Evolutionary conservation across 2,329 filamentous ascomycete species (phyloP).

Genomic region (Aureobasidium leucospermi): DNA sequence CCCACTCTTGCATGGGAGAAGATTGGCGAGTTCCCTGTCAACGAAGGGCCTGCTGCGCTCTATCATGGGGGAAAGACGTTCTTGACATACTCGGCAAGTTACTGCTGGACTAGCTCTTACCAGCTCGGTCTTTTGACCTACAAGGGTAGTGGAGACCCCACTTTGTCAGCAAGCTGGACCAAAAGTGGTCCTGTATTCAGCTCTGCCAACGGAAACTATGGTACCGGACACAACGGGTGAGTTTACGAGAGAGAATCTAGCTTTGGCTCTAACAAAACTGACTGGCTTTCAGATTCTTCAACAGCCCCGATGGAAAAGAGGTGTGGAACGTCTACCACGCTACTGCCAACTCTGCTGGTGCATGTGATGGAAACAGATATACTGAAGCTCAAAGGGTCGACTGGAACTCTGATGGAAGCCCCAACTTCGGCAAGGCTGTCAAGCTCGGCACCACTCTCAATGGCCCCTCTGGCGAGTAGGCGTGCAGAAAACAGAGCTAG

Average conservation of each 20-base stretch:
- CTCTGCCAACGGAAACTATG: slow-evolving; percentile 50
- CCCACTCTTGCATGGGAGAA: slow-evolving; percentile 47
- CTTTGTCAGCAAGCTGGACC: slow-evolving; percentile 39
- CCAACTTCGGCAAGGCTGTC: slow-evolving; percentile 41
- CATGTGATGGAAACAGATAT: slow-evolving; percentile 48
- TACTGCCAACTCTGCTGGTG: slow-evolving; percentile 41
- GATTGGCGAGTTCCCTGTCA: slow-evolving; percentile 39
- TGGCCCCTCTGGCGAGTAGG: slow-evolving; percentile 31
- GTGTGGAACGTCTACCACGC: slow-evolving; percentile 53
- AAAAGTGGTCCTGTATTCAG: slow-evolving; percentile 48
- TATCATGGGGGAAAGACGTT: slow-evolving; percentile 49
- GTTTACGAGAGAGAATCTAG: background rate
- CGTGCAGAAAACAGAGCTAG: background rate
- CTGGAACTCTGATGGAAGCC: slow-evolving; percentile 44
- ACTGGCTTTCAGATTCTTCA: slow-evolving; percentile 42
- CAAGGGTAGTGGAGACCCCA: slow-evolving; percentile 43
- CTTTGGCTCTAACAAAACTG: background rate
- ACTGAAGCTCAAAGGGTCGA: slow-evolving; percentile 47
- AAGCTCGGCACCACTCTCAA: slow-evolving; percentile 25
- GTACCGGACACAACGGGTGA: slow-evolving; percentile 47
- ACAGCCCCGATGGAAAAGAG: slow-evolving; percentile 47
- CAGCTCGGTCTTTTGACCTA: slow-evolving; percentile 48
- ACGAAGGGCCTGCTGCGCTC: slow-evolving; percentile 49
- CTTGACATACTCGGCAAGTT: slow-evolving; percentile 48
- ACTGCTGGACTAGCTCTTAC: slow-evolving; percentile 51